Evolutionary conservation across 345 rosid genomes (phyloP), one percentile per base, ranked within the genome.

Genomic region (Gossypium thurberi): DNA sequence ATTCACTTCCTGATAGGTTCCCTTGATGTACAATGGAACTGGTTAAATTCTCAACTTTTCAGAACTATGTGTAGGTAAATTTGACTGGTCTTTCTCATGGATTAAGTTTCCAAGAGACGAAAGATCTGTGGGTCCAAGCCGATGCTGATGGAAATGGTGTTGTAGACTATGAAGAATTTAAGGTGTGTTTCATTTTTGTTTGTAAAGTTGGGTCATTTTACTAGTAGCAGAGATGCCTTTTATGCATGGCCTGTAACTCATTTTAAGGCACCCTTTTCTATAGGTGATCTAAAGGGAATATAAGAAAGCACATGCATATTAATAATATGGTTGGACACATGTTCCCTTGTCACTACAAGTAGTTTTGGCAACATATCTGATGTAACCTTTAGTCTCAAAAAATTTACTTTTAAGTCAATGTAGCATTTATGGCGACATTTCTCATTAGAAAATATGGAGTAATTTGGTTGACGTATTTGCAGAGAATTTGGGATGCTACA

Each of bases 81-180:
- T 74, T 88, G 69, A 76, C 80, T 18, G 89, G 93, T 75, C 78
- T 78, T 15, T 85, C 96, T 69, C 76, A 77, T 60, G 89, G 93
- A 66, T 82, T 91, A 60, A 81, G 86, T 85, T 86, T 76, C 81
- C 81, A 84, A 79, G 87, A 90, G 70, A 85, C 81, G 9, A 77
- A 84, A 74, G 91, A 86, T 75, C 82, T 89, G 6, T 91, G 97
- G 93, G 65, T 62, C 59, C 87, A 84, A 84, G 91, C 84, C 47
- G 89, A 91, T 55, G 33, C 70, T 51, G 84, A 81, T 78, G 88
- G 87, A 77, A 81, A 89, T 77, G 93, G 89, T 63, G 77, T 89
- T 75, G 76, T 89, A 56, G 87, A 83, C 73, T 82, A 77, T 73
- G 87, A 85, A 78, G 86, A 91, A 78, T 86, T 89, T 70, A 84